Evolutionary conservation across 352 stramenopile genomes (phyloP).

Genomic region (Pythium insidiosum): DNA sequence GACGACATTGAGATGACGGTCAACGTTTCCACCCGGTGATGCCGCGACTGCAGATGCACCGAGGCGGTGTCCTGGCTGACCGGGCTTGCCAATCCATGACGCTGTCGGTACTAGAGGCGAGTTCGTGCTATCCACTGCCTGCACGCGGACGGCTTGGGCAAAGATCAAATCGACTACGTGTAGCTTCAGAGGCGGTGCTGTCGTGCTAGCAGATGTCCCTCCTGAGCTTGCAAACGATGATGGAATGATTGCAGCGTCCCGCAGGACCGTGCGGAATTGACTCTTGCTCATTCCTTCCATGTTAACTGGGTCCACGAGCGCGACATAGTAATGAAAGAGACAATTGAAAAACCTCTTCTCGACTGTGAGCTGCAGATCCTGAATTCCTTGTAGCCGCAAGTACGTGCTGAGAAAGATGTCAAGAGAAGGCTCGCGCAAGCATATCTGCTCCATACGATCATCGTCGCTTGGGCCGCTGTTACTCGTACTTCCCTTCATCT

Average conservation of each 20-base stretch:
- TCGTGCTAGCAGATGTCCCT: not conserved
- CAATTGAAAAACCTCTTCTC: conserved; percentile 63
- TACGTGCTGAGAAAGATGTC: conserved; percentile 57
- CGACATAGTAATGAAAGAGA: conserved; percentile 60
- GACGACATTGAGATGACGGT: conserved; percentile 21
- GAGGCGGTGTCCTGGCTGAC: conserved; percentile 18
- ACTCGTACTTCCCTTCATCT: conserved; percentile 14
- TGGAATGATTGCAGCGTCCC: conserved; percentile 37
- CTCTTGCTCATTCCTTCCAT: conserved; percentile 47
- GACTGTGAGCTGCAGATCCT: conserved; percentile 38
- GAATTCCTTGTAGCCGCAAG: conserved; percentile 30
- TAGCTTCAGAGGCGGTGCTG: conserved; percentile 32
- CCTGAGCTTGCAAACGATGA: conserved; percentile 11
- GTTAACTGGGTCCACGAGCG: conserved; percentile 36
- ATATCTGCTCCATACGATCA: conserved; percentile 47
- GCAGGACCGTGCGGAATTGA: conserved; percentile 49
- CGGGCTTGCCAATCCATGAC: conserved; percentile 4
- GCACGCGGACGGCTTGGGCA: conserved; percentile 30
- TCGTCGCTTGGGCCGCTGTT: conserved; percentile 17
- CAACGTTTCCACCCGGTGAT: conserved; percentile 4
- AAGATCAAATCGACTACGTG: conserved; percentile 62
- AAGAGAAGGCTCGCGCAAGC: conserved; percentile 36
- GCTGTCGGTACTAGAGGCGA: not conserved
- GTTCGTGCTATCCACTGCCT: conserved; percentile 19
- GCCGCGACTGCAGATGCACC: conserved; percentile 3